Base-by-base conservation (phyloP, 495 filamentous ascomycete species). In the Xanthoparmelia taractica region DNA sequence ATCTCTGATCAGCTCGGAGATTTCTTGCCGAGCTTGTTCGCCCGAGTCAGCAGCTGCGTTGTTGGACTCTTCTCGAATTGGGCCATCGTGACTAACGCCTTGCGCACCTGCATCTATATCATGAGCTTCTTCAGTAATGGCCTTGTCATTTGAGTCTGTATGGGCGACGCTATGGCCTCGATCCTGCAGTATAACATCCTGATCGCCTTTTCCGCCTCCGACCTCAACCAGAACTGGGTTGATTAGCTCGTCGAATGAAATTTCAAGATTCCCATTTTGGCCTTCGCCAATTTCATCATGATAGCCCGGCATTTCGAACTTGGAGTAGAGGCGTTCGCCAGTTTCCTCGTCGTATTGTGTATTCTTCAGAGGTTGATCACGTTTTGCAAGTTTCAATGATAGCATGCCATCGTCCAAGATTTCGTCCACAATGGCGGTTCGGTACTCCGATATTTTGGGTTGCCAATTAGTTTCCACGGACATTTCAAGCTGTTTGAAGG, bases 401-500 rank as follows among this genome's bases (percentile, higher is more conserved):
- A 93, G 63, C 7, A 69, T 69, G 6, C 76, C 76, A 27, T 79
- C 72, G 25, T 77, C 78, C 38, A 72, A 64, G 17, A 78, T 75
- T 5, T 82, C 82, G 20, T 81, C 72, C 20, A 96, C 76, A 33
- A 85, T 74, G 5, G 87, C 90, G 0, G 88, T 88, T 18, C 84
- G 78, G 67, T 85, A 86, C 4, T 79, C 80, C 4, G 84, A 84
- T 47, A 95, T 76, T 60, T 79, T 80, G 1, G 93, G 93, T 60
- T 89, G 81, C 87, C 90, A 96, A 33, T 84, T 87, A 12, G 87
- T 90, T 17, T 78, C 84, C 61, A 83, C 85, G 37, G 88, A 91
- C 69, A 92, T 81, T 34, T 85, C 79, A 60, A 90, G 78, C 61
- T 90, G 82, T 67, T 87, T 90, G 82, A 89, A 98, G 3, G 87